Conservation (phyloP, 1,284 basidiomycete genomes). For the Rhizoctonia solani region DNA sequence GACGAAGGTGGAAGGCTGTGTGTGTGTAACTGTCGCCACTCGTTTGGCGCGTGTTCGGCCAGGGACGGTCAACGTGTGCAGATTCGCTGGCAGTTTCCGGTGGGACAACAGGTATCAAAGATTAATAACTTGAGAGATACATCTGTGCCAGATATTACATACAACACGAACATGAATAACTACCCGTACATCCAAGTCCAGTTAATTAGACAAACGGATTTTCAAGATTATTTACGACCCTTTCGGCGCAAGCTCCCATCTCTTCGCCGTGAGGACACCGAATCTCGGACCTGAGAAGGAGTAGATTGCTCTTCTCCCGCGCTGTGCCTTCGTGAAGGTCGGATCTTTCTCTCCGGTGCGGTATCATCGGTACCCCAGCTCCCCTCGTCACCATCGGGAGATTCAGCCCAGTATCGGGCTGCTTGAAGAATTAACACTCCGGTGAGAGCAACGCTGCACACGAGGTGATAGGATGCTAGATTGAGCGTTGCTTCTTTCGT, state of each 20-base stretch:
- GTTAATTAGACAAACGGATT: not conserved
- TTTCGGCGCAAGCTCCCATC: constrained; percentile 27
- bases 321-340: constrained; percentile 29
- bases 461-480: constrained; percentile 76
- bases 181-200: constrained; percentile 3
- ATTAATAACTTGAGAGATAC: constrained; percentile 10
- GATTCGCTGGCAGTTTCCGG: not conserved
- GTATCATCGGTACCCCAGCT: constrained; percentile 45
- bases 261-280: not conserved
- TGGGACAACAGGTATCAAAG: not conserved
- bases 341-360: constrained; percentile 4
- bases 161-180: constrained; percentile 8
- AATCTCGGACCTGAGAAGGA: not conserved
- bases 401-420: constrained; percentile 70
- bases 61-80: not conserved
- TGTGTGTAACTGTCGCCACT: constrained; percentile 3
- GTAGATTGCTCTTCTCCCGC: constrained; percentile 1
- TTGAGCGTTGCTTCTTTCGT: constrained; percentile 47
- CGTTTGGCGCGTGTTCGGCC: constrained; percentile 3
- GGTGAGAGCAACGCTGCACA: constrained; percentile 80
- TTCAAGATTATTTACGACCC: constrained; percentile 7
- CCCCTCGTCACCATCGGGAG: constrained; percentile 53
- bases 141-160: constrained; percentile 6
- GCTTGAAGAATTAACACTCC: constrained; percentile 78
- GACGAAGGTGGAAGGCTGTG: not conserved